These are phyloP conservation scores for Solanum appendiculatum DNA, from an alignment of 257 asterid genomes.

Conservation along the genomic window DNA sequence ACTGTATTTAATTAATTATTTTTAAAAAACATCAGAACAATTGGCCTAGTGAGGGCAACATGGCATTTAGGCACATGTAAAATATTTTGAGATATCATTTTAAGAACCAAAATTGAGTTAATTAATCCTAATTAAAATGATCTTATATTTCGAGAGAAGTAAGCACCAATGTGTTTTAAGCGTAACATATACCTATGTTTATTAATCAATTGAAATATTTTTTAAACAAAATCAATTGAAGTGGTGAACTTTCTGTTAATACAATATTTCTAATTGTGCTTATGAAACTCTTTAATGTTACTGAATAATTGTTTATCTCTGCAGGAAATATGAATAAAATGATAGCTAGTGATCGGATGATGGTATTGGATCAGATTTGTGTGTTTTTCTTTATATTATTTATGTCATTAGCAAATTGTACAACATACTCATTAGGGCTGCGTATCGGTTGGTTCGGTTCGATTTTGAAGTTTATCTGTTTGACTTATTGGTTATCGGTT, in stretches of 20 bases:
- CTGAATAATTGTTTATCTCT: background rate
- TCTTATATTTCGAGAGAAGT: too few species aligned
- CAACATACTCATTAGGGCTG: too few species aligned
- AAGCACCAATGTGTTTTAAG: too few species aligned
- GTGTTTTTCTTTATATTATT: background rate
- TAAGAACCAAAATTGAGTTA: background rate
- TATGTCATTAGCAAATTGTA: background rate
- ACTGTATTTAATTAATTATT: background rate
- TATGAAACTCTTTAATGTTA: background rate
- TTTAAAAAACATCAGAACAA: too few species aligned
- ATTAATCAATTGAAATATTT: background rate
- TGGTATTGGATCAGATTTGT: background rate
- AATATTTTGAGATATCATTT: background rate
- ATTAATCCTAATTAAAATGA: too few species aligned
- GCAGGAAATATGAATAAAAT: background rate
- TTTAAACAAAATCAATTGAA: too few species aligned
- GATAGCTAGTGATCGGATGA: background rate
- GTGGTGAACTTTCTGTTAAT: too few species aligned
- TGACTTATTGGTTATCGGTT: too few species aligned
- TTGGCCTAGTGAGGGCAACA: too few species aligned
- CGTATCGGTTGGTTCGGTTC: too few species aligned
- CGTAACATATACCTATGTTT: background rate
- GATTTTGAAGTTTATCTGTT: too few species aligned
- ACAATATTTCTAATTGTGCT: too few species aligned
- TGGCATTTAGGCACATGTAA: background rate